A percentile compares a stretch with the other conserved stretches of the same genome.
These are phyloP conservation scores for Russula virescens DNA, from an alignment of 768 basidiomycete genomes.

Conservation along the genomic window DNA sequence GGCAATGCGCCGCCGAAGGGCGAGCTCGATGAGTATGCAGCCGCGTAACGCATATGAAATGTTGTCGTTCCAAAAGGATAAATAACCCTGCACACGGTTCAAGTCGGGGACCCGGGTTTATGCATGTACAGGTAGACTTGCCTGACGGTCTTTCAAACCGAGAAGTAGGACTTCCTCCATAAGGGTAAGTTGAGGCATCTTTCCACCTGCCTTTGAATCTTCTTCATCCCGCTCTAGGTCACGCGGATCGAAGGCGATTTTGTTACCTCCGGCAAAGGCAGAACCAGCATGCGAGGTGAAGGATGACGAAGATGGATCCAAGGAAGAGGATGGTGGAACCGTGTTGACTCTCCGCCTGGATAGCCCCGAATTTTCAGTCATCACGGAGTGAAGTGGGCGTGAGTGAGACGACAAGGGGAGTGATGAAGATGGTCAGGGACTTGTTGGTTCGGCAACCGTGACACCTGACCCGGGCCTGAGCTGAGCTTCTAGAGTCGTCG, in stretches of 20 bases:
- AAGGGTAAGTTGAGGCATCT: conserved; percentile 80
- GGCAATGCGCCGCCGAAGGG: conserved; percentile 89
- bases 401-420: not conserved
- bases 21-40: conserved; percentile 95
- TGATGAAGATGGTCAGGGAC: not conserved
- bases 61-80: conserved; percentile 99
- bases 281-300: conserved; percentile 55
- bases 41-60: conserved; percentile 98
- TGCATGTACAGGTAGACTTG: conserved; percentile 32
- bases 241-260: conserved; percentile 89
- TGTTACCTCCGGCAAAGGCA: conserved; percentile 80
- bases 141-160: conserved; percentile 96
- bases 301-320: conserved; percentile 33
- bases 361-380: conserved; percentile 34
- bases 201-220: conserved; percentile 58
- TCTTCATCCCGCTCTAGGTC: conserved; percentile 74
- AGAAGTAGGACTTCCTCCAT: conserved; percentile 96
- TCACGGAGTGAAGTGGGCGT: not conserved
- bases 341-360: conserved; percentile 53
- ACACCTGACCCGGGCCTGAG: not conserved
- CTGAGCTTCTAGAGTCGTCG: too few relatives aligned
- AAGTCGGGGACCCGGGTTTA: not conserved
- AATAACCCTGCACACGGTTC: conserved; percentile 59
- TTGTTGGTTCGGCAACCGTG: not conserved
- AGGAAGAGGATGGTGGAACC: conserved; percentile 33